Conservation (phyloP, 352 stramenopile species). For the Pythium volutum region DNA sequence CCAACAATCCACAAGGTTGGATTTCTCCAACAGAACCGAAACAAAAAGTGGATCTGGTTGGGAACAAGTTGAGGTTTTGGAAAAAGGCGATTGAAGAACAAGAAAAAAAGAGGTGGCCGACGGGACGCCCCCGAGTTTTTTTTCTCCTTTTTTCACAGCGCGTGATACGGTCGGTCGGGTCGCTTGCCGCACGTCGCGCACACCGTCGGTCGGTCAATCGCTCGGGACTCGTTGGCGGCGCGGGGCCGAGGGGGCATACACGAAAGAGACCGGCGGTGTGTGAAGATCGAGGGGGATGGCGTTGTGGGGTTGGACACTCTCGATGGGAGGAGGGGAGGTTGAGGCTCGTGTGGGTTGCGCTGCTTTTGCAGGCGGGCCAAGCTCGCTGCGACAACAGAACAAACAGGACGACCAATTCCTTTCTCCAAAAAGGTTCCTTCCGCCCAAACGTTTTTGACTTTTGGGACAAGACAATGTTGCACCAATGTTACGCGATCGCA, state of each 20-base stretch:
- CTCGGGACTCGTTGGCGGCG: neutral
- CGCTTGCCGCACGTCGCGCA: neutral
- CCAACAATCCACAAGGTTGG: conserved; percentile 8
- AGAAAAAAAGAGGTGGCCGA: neutral
- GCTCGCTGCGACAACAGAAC: conserved; percentile 21
- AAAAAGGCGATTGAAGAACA: neutral
- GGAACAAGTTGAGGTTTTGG: conserved; percentile 9
- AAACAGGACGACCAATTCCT: conserved; percentile 6
- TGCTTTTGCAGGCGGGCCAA: neutral
- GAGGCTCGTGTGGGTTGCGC: conserved; percentile 8
- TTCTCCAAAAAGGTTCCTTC: neutral
- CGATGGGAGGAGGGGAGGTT: neutral
- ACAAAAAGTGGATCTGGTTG: conserved; percentile 10
- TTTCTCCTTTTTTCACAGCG: neutral
- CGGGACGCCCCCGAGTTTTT: neutral
- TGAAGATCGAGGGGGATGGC: neutral
- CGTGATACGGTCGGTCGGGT: neutral
- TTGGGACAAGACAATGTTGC: conserved; percentile 1
- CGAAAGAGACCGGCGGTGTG: neutral
- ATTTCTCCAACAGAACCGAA: conserved; percentile 3
- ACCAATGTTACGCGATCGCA: neutral
- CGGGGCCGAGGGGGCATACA: conserved; percentile 5
- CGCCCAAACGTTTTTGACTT: neutral
- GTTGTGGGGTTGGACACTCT: conserved; percentile 9
- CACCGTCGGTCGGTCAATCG: neutral